Base-by-base conservation (phyloP, 495 filamentous ascomycete genomes). In the Zalerion maritima region DNA sequence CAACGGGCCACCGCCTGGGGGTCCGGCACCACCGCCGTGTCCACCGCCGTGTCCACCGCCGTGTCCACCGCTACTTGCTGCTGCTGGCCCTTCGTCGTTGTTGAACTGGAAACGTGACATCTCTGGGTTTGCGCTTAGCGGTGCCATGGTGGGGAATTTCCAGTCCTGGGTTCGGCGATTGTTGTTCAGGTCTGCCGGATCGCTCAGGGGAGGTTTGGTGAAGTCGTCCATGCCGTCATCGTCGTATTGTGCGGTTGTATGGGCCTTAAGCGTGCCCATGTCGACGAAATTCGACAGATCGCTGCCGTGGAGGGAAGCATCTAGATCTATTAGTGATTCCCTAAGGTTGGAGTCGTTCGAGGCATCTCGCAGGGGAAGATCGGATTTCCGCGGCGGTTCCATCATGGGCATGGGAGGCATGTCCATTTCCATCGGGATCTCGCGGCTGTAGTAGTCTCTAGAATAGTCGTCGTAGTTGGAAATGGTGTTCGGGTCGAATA, bases 311-410 rank as follows among this genome's bases (percentile, higher is more conserved):
- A 60, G 41, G 14, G 55, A 62, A 2, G 49, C 58, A 26, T 71
- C 71, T 8, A 71, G 56, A 33, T 78, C 74, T 23, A 71, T 71
- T 16, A 69, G 52, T 1, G 65, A 66, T 28, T 71, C 68, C 8
- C 55, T 52, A 9, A 67, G 55, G 3, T 59, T 56, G 7, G 54
- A 54, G 26, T 67, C 57, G 6, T 58, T 49, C 11, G 62, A 62
- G 34, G 67, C 54, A 26, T 71, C 54, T 6, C 67, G 54, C 4
- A 73, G 34, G 0, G 68, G 67, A 3, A 71, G 61, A 37, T 73
- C 69, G 1, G 68, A 71, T 21, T 36, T 40, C 3, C 41, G 32
- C 6, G 48, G 50, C 6, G 52, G 50, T n/a, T n/a, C n/a, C n/a
- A n/a, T n/a, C n/a, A n/a, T n/a, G n/a, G n/a, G n/a, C n/a, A n/a